Evolutionary conservation across 805 yeast species (phyloP).

Genomic region (Starmerella cellae): DNA sequence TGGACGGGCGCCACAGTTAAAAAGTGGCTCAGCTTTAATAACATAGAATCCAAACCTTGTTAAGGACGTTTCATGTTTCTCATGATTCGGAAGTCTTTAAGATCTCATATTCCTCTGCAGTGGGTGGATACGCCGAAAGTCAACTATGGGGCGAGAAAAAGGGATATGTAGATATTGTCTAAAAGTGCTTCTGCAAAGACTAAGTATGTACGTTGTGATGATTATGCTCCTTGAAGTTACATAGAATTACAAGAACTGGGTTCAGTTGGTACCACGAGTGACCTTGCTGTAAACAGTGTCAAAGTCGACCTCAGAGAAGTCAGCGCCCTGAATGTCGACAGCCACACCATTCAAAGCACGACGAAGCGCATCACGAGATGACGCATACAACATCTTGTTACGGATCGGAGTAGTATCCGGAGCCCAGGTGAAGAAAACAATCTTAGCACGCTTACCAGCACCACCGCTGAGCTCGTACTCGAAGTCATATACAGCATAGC

Average conservation of each 20-base stretch:
- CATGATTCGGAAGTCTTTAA: no score
- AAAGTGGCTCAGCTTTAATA: background rate
- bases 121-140: no score
- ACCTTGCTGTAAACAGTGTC: conserved; percentile 86
- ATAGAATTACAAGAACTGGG: background rate
- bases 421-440: conserved; percentile 77
- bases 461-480: conserved; percentile 81
- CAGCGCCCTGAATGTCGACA: conserved; percentile 94
- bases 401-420: conserved; percentile 95
- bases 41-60: background rate
- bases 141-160: no score
- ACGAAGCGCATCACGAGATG: conserved; percentile 96
- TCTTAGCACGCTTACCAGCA: conserved; percentile 83
- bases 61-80: no score
- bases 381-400: conserved; percentile 91
- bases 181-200: background rate
- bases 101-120: no score
- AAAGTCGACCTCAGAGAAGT: conserved; percentile 89
- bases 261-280: conserved; percentile 53
- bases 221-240: background rate
- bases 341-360: conserved; percentile 93
- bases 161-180: no score
- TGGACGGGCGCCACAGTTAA: background rate
- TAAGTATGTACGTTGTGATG: background rate
- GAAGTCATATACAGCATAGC: conserved; percentile 93